These are phyloP conservation scores for Ustilago loliicola DNA, from an alignment of 1,284 basidiomycete species.

Conservation along the genomic window DNA sequence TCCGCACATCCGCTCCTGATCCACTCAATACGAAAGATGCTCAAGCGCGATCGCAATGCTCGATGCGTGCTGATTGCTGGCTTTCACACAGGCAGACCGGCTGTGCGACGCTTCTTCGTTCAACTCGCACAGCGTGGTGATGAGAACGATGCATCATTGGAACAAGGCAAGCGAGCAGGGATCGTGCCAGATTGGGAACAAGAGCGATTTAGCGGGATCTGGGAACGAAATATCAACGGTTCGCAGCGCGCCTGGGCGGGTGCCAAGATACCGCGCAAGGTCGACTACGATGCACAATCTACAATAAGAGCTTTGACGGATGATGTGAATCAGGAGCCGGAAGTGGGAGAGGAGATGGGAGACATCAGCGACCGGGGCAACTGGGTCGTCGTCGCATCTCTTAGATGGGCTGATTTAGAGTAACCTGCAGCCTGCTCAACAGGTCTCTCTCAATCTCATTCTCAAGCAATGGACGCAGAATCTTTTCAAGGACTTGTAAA, in stretches of 20 bases:
- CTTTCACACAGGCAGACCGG: constrained; percentile 66
- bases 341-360: constrained; percentile 61
- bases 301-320: neutral
- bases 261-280: constrained; percentile 21
- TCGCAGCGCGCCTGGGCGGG: constrained; percentile 34
- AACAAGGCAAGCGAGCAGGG: constrained; percentile 15
- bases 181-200: constrained; percentile 55
- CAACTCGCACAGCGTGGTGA: constrained; percentile 27
- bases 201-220: constrained; percentile 44
- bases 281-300: constrained; percentile 9
- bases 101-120: constrained; percentile 58
- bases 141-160: constrained; percentile 5
- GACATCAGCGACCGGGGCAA: constrained; percentile 60
- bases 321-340: neutral
- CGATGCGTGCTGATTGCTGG: constrained; percentile 59
- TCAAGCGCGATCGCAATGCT: constrained; percentile 38
- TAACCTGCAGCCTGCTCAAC: constrained; percentile 5
- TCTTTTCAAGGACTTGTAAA: too few relatives aligned
- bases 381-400: constrained; percentile 61
- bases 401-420: constrained; percentile 50
- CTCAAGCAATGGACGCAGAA: neutral
- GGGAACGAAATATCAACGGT: constrained; percentile 56
- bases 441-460: neutral
- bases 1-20: constrained; percentile 61
- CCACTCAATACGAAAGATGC: constrained; percentile 53